Percentiles rank a stretch among this genome's conserved stretches.
These are phyloP conservation scores for Niveomyces coronatus DNA, from an alignment of 2,329 filamentous ascomycete species.

Conservation along the genomic window DNA sequence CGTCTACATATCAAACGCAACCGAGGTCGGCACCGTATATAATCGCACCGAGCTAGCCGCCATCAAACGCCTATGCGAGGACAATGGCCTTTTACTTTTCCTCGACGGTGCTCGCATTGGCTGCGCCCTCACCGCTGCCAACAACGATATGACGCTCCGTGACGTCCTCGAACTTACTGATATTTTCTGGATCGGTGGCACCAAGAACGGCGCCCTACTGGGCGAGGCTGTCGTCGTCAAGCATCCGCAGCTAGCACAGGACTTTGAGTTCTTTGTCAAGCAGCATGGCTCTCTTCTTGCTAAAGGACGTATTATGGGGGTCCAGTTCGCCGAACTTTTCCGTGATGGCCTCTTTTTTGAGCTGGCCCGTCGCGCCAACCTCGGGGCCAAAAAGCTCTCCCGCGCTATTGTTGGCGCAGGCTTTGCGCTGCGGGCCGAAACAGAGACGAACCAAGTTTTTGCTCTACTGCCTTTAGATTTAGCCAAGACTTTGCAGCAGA, in stretches of 20 bases:
- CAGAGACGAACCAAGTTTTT: slow-evolving; percentile 43
- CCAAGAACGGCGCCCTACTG: slow-evolving; percentile 39
- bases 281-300: slow-evolving; percentile 40
- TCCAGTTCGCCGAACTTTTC: slow-evolving; percentile 40
- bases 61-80: slow-evolving; percentile 32
- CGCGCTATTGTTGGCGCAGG: slow-evolving; percentile 31
- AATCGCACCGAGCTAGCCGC: slow-evolving; percentile 29
- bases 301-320: slow-evolving; percentile 37
- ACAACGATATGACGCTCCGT: slow-evolving; percentile 31
- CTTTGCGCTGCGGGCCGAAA: slow-evolving; percentile 30
- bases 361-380: slow-evolving; percentile 33
- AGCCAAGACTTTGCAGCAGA: slow-evolving; percentile 28
- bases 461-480: slow-evolving; percentile 29
- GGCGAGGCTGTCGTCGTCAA: slow-evolving; percentile 42
- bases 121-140: slow-evolving; percentile 29
- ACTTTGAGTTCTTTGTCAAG: slow-evolving; percentile 41
- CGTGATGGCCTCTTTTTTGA: slow-evolving; percentile 34
- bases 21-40: slow-evolving; percentile 40
- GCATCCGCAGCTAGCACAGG: slow-evolving; percentile 27
- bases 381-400: slow-evolving; percentile 33
- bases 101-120: slow-evolving; percentile 39
- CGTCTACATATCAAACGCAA: slow-evolving; percentile 43
- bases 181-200: slow-evolving; percentile 45
- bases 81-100: slow-evolving; percentile 30
- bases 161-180: slow-evolving; percentile 38